Evolutionary conservation across 2,329 filamentous ascomycete genomes (phyloP).

Genomic region (Penicillium aurantiogriseum): DNA sequence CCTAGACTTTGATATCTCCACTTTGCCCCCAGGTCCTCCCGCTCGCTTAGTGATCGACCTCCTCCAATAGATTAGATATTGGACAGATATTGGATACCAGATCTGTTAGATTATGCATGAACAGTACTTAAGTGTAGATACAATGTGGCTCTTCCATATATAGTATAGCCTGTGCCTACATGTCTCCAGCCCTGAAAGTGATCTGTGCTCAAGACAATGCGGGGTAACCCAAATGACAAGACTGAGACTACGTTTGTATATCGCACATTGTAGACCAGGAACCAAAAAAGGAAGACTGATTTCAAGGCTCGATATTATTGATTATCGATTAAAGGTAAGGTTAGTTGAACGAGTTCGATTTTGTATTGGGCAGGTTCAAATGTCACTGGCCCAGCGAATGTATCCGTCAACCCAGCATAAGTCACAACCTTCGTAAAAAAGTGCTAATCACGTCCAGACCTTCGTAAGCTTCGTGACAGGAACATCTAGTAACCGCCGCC

Average conservation of each 20-base stretch:
- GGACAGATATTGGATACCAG: neutral
- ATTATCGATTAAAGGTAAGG: conserved; percentile 9
- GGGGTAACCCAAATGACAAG: neutral
- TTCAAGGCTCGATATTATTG: conserved; percentile 5
- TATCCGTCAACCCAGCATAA: conserved; percentile 8
- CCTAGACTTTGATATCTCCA: neutral
- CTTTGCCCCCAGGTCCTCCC: conserved; percentile 2
- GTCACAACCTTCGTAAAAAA: conserved; percentile 10
- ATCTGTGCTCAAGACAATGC: neutral
- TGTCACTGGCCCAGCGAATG: conserved; percentile 5
- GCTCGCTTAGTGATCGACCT: conserved; percentile 6
- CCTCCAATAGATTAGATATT: neutral
- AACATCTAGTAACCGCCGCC: conserved; percentile 8
- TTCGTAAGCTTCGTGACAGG: conserved; percentile 6
- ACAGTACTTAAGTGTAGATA: neutral
- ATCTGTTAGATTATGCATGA: neutral
- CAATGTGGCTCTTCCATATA: neutral
- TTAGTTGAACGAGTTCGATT: conserved; percentile 8
- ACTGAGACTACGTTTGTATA: neutral
- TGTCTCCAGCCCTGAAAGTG: neutral
- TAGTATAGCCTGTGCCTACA: neutral
- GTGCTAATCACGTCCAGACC: conserved; percentile 7
- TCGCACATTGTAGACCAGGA: conserved; percentile 1
- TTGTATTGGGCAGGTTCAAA: conserved; percentile 6
- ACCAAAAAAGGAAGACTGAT: neutral